Conservation (phyloP, 176 grass and related monocot species). For the Oryza nivara region DNA sequence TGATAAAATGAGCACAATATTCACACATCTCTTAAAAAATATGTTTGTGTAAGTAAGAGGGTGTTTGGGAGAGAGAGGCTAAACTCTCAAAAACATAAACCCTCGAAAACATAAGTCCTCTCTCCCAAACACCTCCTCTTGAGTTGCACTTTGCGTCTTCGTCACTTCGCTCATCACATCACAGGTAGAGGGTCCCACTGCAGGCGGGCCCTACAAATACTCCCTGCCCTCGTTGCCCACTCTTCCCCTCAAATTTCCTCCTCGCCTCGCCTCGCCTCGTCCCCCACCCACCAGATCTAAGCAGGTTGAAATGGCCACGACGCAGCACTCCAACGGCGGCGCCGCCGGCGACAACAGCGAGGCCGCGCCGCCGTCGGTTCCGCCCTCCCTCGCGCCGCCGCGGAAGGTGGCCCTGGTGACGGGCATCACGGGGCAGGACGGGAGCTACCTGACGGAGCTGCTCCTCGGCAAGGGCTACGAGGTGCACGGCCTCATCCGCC, state of each 20-base stretch:
- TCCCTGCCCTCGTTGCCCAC: neutral
- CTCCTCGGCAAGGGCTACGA: constrained; percentile 87
- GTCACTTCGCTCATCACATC: too few relatives aligned
- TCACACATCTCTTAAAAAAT: too few relatives aligned
- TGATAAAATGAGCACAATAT: too few relatives aligned
- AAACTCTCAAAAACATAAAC: too few relatives aligned
- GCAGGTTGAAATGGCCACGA: constrained; percentile 9
- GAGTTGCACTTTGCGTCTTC: too few relatives aligned
- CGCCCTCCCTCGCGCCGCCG: constrained; percentile 33
- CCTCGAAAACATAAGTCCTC: too few relatives aligned
- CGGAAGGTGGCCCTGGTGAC: constrained; percentile 92
- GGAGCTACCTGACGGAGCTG: constrained; percentile 93
- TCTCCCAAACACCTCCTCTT: too few relatives aligned
- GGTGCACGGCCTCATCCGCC: constrained; percentile 95
- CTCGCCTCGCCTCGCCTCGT: neutral
- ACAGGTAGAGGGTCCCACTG: constrained; percentile 1
- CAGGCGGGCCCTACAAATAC: constrained; percentile 40
- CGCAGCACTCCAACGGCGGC: constrained; percentile 48
- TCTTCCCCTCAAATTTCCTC: constrained; percentile 18
- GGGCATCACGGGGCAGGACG: constrained; percentile 96
- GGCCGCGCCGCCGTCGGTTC: neutral
- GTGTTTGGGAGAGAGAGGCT: too few relatives aligned
- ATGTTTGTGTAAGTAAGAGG: too few relatives aligned
- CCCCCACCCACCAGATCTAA: constrained; percentile 38
- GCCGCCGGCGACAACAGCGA: neutral